Evolutionary conservation across 257 asterid species (phyloP).

Genomic region (Nicotiana undulata): DNA sequence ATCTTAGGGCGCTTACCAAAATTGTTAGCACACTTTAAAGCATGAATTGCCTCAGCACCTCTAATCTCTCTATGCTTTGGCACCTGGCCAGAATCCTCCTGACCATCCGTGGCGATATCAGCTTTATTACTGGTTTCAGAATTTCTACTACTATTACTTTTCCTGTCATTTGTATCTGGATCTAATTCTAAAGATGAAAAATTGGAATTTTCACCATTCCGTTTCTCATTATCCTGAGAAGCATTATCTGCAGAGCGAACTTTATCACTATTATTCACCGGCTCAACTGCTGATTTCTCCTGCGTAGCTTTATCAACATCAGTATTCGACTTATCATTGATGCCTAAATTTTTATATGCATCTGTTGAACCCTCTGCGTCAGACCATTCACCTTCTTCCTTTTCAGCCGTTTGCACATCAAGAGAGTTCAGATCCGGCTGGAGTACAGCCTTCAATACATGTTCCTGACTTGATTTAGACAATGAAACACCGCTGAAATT

Average conservation of each 20-base stretch:
- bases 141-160: slow-evolving; percentile 24
- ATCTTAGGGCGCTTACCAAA: slow-evolving; percentile 78
- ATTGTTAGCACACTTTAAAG: slow-evolving; percentile 53
- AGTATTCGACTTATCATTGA: slow-evolving; percentile 35
- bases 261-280: slow-evolving; percentile 20
- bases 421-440: slow-evolving; percentile 33
- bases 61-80: slow-evolving; percentile 64
- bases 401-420: slow-evolving; percentile 47
- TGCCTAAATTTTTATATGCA: slow-evolving; percentile 23
- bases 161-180: slow-evolving; percentile 53
- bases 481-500: slow-evolving; percentile 26
- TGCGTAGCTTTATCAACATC: slow-evolving; percentile 30
- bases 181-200: slow-evolving; percentile 26
- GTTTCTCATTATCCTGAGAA: slow-evolving; percentile 28
- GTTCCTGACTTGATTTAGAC: slow-evolving; percentile 30
- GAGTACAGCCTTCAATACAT: slow-evolving; percentile 30
- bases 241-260: slow-evolving; percentile 24
- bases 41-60: slow-evolving; percentile 81
- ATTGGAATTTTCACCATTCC: slow-evolving; percentile 41
- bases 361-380: slow-evolving; percentile 77
- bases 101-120: slow-evolving; percentile 36
- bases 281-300: slow-evolving; percentile 38
- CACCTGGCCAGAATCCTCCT: slow-evolving; percentile 53
- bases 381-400: slow-evolving; percentile 99
- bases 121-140: slow-evolving; percentile 23